These are phyloP conservation scores for Eimeria maxima DNA, from an alignment of 169 alveolate genomes.

Conservation along the genomic window DNA sequence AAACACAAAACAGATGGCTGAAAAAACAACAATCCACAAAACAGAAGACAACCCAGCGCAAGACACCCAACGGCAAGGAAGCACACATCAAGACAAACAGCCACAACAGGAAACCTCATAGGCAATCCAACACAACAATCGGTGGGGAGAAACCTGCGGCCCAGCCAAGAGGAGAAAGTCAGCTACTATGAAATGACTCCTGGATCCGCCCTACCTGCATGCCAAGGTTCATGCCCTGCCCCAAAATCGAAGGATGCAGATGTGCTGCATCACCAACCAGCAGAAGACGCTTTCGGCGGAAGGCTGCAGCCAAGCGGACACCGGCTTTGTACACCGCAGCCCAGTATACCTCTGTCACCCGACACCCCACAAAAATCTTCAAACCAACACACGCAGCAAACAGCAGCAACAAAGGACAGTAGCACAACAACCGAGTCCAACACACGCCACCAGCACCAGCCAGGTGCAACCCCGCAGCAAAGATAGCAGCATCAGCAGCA, in stretches of 20 bases:
- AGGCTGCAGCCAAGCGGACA: slow-evolving; percentile 15
- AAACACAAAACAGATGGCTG: too few relatives aligned
- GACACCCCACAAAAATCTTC: slow-evolving; percentile 62
- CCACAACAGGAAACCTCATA: too few relatives aligned
- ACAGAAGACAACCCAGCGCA: too few relatives aligned
- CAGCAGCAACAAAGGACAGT: too few relatives aligned
- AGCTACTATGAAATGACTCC: too few relatives aligned
- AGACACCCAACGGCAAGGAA: too few relatives aligned
- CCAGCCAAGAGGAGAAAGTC: too few relatives aligned
- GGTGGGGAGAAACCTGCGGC: too few relatives aligned
- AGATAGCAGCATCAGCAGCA: background rate
- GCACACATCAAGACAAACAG: too few relatives aligned
- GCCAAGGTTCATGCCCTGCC: slow-evolving; percentile 90
- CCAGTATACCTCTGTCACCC: slow-evolving; percentile 47
- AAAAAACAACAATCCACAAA: too few relatives aligned
- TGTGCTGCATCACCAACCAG: slow-evolving; percentile 92
- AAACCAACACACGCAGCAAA: background rate
- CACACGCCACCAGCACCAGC: background rate
- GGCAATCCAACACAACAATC: too few relatives aligned
- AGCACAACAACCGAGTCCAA: too few relatives aligned
- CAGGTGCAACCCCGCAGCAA: background rate
- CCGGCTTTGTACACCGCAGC: background rate
- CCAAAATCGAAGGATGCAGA: slow-evolving; percentile 88
- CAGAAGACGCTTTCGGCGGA: slow-evolving; percentile 62
- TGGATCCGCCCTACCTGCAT: slow-evolving; percentile 65